These are phyloP conservation scores for Lactarius hatsudake DNA, from an alignment of 768 basidiomycete species.

Conservation along the genomic window DNA sequence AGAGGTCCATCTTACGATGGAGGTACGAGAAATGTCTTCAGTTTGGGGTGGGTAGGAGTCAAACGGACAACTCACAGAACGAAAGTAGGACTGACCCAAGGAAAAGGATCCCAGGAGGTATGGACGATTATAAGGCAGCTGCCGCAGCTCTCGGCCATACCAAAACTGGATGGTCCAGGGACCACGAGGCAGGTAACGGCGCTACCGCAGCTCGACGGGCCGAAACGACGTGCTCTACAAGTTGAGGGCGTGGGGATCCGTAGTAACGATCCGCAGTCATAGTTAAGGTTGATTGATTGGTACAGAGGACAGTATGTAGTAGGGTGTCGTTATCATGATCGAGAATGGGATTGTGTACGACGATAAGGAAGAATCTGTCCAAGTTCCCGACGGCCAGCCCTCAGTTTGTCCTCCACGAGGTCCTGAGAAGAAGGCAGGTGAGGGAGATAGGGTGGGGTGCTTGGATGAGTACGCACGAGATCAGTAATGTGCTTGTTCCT, in stretches of 20 bases:
- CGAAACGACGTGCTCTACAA: not conserved
- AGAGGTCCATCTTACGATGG: slow-evolving; percentile 36
- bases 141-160: too few relatives aligned
- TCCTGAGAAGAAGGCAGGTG: slow-evolving; percentile 37
- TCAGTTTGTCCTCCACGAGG: slow-evolving; percentile 60
- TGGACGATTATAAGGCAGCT: slow-evolving; percentile 1
- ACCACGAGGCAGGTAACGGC: slow-evolving; percentile 10
- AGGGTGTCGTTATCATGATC: slow-evolving; percentile 6
- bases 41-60: not conserved
- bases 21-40: not conserved
- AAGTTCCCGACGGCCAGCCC: slow-evolving; percentile 56
- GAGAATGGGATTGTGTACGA: slow-evolving; percentile 13
- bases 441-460: slow-evolving; percentile 5
- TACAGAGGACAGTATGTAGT: not conserved
- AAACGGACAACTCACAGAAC: not conserved
- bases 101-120: not conserved
- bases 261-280: not conserved
- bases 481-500: slow-evolving; percentile 56
- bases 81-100: not conserved
- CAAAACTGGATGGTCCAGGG: not conserved
- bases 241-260: not conserved
- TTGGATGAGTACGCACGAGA: slow-evolving; percentile 43
- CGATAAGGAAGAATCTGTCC: slow-evolving; percentile 51
- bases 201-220: not conserved
- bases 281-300: not conserved